Evolutionary conservation across 805 yeast species (phyloP).

Genomic region (Nakazawaea holstii): DNA sequence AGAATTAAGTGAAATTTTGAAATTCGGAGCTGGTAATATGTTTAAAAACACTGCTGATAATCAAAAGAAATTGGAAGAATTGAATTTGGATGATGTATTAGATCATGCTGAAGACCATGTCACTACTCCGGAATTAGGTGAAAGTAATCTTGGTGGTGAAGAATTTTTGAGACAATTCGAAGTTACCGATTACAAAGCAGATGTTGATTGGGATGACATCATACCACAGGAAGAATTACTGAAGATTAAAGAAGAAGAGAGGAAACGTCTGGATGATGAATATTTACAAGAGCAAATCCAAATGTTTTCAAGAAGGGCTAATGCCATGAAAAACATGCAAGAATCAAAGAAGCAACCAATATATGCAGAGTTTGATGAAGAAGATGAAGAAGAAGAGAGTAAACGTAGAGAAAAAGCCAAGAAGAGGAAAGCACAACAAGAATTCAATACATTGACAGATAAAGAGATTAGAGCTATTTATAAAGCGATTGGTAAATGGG

Average conservation of each 20-base stretch:
- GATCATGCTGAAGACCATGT: conserved; percentile 96
- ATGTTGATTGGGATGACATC: conserved; percentile 98
- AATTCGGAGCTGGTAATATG: conserved; percentile 99
- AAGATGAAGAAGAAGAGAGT: conserved; percentile 33
- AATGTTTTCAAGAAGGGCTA: conserved; percentile 76
- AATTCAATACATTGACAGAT: conserved; percentile 60
- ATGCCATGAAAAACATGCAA: conserved; percentile 59
- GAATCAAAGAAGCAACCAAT: conserved; percentile 21
- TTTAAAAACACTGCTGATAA: conserved; percentile 84
- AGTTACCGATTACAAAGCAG: conserved; percentile 97
- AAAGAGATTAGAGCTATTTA: conserved; percentile 83
- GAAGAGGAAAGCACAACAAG: conserved; percentile 31
- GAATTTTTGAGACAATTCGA: conserved; percentile 96
- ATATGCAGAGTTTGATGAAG: conserved; percentile 35
- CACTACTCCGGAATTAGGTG: conserved; percentile 94
- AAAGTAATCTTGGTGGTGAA: conserved; percentile 97
- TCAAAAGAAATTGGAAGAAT: conserved; percentile 90
- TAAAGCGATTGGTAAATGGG: conserved; percentile 73
- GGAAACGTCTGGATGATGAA: conserved; percentile 78
- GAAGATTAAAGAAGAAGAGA: conserved; percentile 87
- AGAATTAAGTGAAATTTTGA: conserved; percentile 87
- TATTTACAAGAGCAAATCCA: conserved; percentile 86
- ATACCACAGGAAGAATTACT: conserved; percentile 91
- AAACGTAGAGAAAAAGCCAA: conserved; percentile 32
- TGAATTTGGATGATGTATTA: conserved; percentile 92